Evolutionary conservation across 225 moss, liverwort and hornwort genomes (phyloP).

Genomic region (Bryum argenteum): DNA sequence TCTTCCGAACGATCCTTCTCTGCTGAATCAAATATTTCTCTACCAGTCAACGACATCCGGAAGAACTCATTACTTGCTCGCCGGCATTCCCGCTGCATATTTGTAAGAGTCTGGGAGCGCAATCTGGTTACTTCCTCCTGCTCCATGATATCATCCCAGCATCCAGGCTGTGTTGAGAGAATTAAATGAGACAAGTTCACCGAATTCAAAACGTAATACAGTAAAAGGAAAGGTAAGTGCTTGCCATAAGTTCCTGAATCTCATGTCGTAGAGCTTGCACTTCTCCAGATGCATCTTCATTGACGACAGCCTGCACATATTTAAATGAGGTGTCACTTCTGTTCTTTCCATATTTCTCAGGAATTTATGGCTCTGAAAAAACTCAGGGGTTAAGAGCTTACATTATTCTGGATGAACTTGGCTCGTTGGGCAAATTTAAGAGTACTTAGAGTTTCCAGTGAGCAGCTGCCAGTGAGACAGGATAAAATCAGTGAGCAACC

Average conservation of each 20-base stretch:
- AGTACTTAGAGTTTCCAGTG: slow-evolving; percentile 67
- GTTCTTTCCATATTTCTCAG: not conserved
- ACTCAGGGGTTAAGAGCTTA: not conserved
- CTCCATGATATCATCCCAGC: slow-evolving; percentile 41
- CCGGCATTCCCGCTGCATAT: slow-evolving; percentile 57
- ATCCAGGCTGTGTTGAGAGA: slow-evolving; percentile 51
- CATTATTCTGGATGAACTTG: slow-evolving; percentile 72
- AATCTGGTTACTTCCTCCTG: slow-evolving; percentile 79
- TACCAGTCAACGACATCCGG: slow-evolving; percentile 48
- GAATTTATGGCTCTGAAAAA: not conserved
- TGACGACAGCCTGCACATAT: slow-evolving; percentile 53
- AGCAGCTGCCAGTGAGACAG: slow-evolving; percentile 41
- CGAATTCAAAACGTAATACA: not conserved
- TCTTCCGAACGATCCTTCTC: slow-evolving; percentile 37
- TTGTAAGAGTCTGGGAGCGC: slow-evolving; percentile 66
- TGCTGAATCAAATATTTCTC: slow-evolving; percentile 41
- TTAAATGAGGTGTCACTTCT: not conserved
- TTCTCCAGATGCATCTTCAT: slow-evolving; percentile 66
- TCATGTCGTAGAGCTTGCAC: slow-evolving; percentile 50
- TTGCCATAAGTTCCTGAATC: slow-evolving; percentile 62
- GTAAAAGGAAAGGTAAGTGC: slow-evolving; percentile 24
- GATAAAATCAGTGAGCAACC: not conserved
- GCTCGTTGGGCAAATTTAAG: slow-evolving; percentile 75
- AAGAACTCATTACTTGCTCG: slow-evolving; percentile 60
- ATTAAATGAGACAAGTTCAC: slow-evolving; percentile 38